Percentiles rank a stretch among this genome's conserved stretches.
phyloP scores from a whole-genome alignment of 1,284 basidiomycete genomes.

The Malassezia equina region DNA sequence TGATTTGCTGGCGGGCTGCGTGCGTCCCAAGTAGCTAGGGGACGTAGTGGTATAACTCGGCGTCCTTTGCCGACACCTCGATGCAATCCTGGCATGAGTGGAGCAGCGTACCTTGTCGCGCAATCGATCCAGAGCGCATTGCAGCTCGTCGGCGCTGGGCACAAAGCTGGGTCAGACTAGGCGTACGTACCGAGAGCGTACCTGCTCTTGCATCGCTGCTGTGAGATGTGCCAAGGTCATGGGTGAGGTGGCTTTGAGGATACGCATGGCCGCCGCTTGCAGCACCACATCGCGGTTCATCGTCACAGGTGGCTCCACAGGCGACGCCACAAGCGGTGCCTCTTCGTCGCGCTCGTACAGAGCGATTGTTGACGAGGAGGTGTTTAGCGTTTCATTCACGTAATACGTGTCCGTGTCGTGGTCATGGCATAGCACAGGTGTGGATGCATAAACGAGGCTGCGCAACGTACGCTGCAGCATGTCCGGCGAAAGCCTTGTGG shows the following conservation, averaged over 20 bases:
- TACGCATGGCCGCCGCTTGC: constrained; percentile 68
- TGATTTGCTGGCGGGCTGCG: constrained; percentile 82
- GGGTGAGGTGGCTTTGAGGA: constrained; percentile 44
- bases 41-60: constrained; percentile 41
- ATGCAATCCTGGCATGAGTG: constrained; percentile 27
- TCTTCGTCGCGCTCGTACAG: not conserved
- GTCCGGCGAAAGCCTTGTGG: constrained; percentile 55
- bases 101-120: constrained; percentile 29
- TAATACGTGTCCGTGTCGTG: constrained; percentile 64
- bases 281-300: constrained; percentile 73
- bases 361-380: constrained; percentile 47
- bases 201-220: constrained; percentile 31
- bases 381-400: constrained; percentile 74
- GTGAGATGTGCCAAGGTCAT: constrained; percentile 39
- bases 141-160: constrained; percentile 41
- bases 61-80: constrained; percentile 40
- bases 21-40: constrained; percentile 49
- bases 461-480: constrained; percentile 77
- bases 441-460: constrained; percentile 64
- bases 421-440: constrained; percentile 68
- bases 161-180: constrained; percentile 20
- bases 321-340: not conserved
- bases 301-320: constrained; percentile 59
- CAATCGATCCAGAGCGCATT: constrained; percentile 44
- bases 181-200: not conserved